These are phyloP conservation scores for Parascedosporium putredinis DNA, from an alignment of 2,329 filamentous ascomycete species.

Conservation along the genomic window DNA sequence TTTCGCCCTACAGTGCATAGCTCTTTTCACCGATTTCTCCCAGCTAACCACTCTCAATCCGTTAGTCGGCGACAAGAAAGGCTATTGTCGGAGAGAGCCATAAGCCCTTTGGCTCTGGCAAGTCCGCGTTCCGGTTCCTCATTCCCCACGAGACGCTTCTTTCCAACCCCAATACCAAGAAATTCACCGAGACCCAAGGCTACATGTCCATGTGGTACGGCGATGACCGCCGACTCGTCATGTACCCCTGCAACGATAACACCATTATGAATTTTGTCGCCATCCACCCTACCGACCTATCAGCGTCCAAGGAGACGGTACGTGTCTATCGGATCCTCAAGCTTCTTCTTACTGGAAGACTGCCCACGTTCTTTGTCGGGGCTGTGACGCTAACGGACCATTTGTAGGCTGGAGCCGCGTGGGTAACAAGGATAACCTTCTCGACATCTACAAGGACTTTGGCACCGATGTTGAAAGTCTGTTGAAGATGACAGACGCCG, in stretches of 20 bases:
- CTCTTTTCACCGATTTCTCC: not conserved
- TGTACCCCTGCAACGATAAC: slow-evolving; percentile 37
- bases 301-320: slow-evolving; percentile 8
- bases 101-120: slow-evolving; percentile 33
- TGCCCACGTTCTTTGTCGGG: slow-evolving; percentile 6
- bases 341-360: too few relatives aligned
- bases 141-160: slow-evolving; percentile 28
- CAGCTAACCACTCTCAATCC: not conserved
- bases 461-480: slow-evolving; percentile 27
- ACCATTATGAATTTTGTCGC: slow-evolving; percentile 36
- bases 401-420: slow-evolving; percentile 27
- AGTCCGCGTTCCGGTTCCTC: slow-evolving; percentile 46
- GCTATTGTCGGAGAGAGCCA: slow-evolving; percentile 13
- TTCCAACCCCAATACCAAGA: slow-evolving; percentile 14
- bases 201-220: slow-evolving; percentile 23
- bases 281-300: slow-evolving; percentile 32
- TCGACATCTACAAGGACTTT: slow-evolving; percentile 30
- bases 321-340: too few relatives aligned
- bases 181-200: slow-evolving; percentile 10
- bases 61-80: slow-evolving; percentile 17
- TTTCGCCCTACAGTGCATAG: slow-evolving; percentile 7
- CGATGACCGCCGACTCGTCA: slow-evolving; percentile 30
- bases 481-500: slow-evolving; percentile 30
- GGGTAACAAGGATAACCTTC: slow-evolving; percentile 24
- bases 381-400: not conserved